These are phyloP conservation scores for Thraustochytrium sp. DNA, from an alignment of 352 stramenopile genomes.

Conservation along the genomic window DNA sequence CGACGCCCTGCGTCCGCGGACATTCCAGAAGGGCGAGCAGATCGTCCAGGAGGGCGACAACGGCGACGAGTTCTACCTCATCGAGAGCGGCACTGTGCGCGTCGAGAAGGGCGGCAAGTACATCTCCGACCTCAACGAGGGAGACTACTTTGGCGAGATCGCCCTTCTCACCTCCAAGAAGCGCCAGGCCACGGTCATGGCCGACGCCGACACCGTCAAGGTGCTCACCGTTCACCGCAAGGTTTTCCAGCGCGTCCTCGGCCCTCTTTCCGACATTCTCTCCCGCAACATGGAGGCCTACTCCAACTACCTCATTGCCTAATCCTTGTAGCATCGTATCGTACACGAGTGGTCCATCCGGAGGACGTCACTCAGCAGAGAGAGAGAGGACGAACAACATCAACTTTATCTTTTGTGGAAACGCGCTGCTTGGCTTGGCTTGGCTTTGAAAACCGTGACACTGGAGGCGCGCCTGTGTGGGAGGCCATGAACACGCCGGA, in stretches of 20 bases:
- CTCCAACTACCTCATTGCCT: constrained; percentile 49
- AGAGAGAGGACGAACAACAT: too few relatives aligned
- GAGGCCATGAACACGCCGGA: too few relatives aligned
- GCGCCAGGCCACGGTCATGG: constrained; percentile 83
- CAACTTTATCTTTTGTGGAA: too few relatives aligned
- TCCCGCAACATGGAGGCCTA: constrained; percentile 63
- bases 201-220: constrained; percentile 65
- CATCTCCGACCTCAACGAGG: constrained; percentile 60
- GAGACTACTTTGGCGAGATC: constrained; percentile 89
- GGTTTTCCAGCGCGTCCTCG: constrained; percentile 63
- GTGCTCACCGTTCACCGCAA: constrained; percentile 73
- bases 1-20: constrained; percentile 61
- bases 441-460: too few relatives aligned
- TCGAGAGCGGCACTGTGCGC: constrained; percentile 63
- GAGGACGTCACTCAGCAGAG: too few relatives aligned
- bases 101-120: constrained; percentile 59
- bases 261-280: constrained; percentile 69
- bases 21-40: constrained; percentile 53
- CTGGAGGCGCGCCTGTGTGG: too few relatives aligned
- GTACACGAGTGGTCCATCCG: too few relatives aligned
- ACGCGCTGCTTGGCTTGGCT: too few relatives aligned
- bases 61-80: constrained; percentile 72
- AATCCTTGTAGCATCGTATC: neutral
- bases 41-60: constrained; percentile 60
- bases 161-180: constrained; percentile 85